Conservation (phyloP, 2,329 filamentous ascomycete genomes). For the Stagonosporopsis vannaccii region DNA sequence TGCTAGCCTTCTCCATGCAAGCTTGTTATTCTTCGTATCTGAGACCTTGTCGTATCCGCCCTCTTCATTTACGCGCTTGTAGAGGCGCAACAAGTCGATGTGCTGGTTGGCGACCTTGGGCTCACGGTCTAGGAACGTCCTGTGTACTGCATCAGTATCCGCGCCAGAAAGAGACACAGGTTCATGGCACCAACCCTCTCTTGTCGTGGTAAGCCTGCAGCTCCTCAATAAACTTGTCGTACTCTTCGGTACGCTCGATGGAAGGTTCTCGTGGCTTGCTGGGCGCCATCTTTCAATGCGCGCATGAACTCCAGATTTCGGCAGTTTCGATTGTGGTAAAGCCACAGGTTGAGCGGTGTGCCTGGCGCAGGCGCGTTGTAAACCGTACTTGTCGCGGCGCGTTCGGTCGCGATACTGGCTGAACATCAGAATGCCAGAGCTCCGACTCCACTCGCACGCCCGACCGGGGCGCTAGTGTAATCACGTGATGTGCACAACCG, state of each 20-base stretch:
- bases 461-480: constrained; percentile 14
- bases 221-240: constrained; percentile 78
- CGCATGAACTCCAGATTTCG: constrained; percentile 38
- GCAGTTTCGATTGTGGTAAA: constrained; percentile 28
- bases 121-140: constrained; percentile 77
- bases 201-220: constrained; percentile 77
- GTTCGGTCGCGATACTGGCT: constrained; percentile 40
- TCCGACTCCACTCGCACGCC: constrained; percentile 33
- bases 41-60: constrained; percentile 86
- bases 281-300: constrained; percentile 55
- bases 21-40: constrained; percentile 73
- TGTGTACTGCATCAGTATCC: constrained; percentile 43
- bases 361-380: constrained; percentile 34
- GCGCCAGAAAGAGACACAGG: constrained; percentile 29
- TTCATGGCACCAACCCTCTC: constrained; percentile 64
- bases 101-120: constrained; percentile 80
- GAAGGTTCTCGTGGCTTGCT: constrained; percentile 53
- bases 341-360: constrained; percentile 29
- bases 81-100: constrained; percentile 80
- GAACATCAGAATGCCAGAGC: constrained; percentile 42
- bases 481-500: constrained; percentile 31
- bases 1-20: constrained; percentile 83
- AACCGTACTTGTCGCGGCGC: constrained; percentile 37
- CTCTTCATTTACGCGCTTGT: constrained; percentile 75
- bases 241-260: constrained; percentile 66